These are phyloP conservation scores for Cyberlindnera sargentensis DNA, from an alignment of 805 yeast genomes.

Conservation along the genomic window DNA sequence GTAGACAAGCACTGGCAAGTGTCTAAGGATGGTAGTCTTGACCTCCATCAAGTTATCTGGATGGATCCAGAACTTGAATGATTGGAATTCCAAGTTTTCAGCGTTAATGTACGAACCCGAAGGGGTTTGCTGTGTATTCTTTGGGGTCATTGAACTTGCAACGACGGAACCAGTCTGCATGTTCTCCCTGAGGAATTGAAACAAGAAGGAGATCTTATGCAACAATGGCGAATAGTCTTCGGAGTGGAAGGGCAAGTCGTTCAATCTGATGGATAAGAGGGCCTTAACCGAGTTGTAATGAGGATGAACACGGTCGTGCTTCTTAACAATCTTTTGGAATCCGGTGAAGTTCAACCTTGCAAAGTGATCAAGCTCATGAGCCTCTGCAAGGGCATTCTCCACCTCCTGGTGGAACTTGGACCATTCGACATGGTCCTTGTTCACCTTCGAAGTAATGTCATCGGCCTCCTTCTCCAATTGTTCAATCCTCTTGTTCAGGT, in stretches of 20 bases:
- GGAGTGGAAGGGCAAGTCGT: slow-evolving; percentile 82
- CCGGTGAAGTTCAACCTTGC: slow-evolving; percentile 93
- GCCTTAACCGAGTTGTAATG: slow-evolving; percentile 82
- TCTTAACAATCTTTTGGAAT: slow-evolving; percentile 87
- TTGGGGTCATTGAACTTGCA: slow-evolving; percentile 19
- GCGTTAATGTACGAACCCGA: slow-evolving; percentile 9
- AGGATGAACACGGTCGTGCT: slow-evolving; percentile 88
- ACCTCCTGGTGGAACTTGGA: slow-evolving; percentile 55
- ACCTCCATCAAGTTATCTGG: slow-evolving; percentile 97
- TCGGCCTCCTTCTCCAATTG: slow-evolving; percentile 55
- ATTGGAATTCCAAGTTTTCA: slow-evolving; percentile 38
- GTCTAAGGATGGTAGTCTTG: slow-evolving; percentile 89
- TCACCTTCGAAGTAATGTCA: slow-evolving; percentile 26
- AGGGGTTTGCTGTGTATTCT: slow-evolving; percentile 16
- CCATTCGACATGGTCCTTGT: slow-evolving; percentile 43
- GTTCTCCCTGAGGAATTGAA: slow-evolving; percentile 76
- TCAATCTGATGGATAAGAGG: slow-evolving; percentile 77
- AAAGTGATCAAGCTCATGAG: slow-evolving; percentile 85
- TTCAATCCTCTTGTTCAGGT: slow-evolving; percentile 56
- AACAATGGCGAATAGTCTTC: slow-evolving; percentile 93
- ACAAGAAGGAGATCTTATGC: slow-evolving; percentile 74
- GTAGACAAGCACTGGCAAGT: slow-evolving; percentile 85
- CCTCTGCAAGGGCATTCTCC: slow-evolving; percentile 65
- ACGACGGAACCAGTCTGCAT: slow-evolving; percentile 29
- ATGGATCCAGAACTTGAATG: slow-evolving; percentile 92